These are phyloP conservation scores for Gloeophyllum trabeum DNA, from an alignment of 768 basidiomycete genomes.

Conservation along the genomic window DNA sequence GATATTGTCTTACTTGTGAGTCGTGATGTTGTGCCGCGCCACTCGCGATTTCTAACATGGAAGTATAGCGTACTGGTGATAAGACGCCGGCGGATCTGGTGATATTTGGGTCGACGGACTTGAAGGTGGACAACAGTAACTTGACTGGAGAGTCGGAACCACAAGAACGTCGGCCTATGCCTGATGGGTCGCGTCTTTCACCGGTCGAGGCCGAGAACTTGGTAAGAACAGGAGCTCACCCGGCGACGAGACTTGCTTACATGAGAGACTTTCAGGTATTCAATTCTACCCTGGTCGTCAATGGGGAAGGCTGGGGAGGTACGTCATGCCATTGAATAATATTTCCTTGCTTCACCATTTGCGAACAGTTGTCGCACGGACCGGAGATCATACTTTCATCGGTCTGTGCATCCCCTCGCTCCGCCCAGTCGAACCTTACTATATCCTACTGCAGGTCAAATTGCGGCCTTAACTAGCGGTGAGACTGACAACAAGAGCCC, in stretches of 20 bases:
- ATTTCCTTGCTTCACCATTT: background rate
- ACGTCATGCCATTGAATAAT: constrained; percentile 17
- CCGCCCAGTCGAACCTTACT: background rate
- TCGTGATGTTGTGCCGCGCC: no score
- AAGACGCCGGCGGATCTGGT: constrained; percentile 63
- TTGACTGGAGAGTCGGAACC: constrained; percentile 64
- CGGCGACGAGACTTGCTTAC: no score
- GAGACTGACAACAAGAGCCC: constrained; percentile 57
- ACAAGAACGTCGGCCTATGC: constrained; percentile 40
- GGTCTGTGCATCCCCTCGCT: constrained; percentile 22
- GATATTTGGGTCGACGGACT: constrained; percentile 45
- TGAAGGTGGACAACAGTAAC: constrained; percentile 65
- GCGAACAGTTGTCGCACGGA: constrained; percentile 45
- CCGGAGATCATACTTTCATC: constrained; percentile 57
- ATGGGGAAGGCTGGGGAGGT: constrained; percentile 66
- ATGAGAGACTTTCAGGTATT: constrained; percentile 40
- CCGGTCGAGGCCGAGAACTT: constrained; percentile 58
- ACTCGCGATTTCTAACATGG: background rate
- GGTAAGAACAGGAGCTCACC: no score
- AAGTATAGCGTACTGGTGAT: constrained; percentile 46
- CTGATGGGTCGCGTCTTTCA: constrained; percentile 32
- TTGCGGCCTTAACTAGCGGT: constrained; percentile 53
- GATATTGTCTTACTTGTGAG: constrained; percentile 53
- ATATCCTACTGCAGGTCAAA: constrained; percentile 35
- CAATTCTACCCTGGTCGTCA: constrained; percentile 58